Conservation (phyloP, 306 rosid species). For the Lagenaria siceraria region DNA sequence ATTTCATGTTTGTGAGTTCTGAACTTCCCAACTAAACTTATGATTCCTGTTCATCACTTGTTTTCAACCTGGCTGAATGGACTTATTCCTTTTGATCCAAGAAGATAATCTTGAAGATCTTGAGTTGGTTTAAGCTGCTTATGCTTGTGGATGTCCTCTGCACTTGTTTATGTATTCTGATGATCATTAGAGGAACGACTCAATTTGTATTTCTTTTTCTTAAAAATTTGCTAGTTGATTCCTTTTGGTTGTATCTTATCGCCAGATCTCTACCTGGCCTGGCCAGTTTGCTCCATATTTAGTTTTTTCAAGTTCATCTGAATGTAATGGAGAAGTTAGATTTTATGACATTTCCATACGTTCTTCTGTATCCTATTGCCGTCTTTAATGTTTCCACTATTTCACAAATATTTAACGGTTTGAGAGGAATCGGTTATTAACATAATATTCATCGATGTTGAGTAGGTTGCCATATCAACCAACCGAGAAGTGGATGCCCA, state of each 20-base stretch:
- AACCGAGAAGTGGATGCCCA: constrained; percentile 87
- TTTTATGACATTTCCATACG: not conserved
- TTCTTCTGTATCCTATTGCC: not conserved
- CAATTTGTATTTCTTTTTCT: not conserved
- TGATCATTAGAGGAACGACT: not conserved
- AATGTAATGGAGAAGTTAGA: not conserved
- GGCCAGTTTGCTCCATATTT: not conserved
- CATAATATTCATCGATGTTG: not conserved
- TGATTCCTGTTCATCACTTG: not conserved
- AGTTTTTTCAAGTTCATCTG: not conserved
- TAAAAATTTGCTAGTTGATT: not conserved
- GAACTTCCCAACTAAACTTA: not conserved
- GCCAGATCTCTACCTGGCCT: not conserved
- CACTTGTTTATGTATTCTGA: not conserved
- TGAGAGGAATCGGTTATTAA: not conserved
- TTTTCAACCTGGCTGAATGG: not conserved
- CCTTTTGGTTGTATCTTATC: not conserved
- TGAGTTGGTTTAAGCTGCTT: not conserved
- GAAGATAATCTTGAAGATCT: not conserved
- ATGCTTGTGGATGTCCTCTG: not conserved
- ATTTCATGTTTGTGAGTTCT: not conserved
- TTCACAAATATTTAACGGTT: not conserved
- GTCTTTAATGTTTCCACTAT: not conserved
- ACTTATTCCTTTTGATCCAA: not conserved
- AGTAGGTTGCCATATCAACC: constrained; percentile 83